These are phyloP conservation scores for Phytophthora megakarya DNA, from an alignment of 352 stramenopile genomes.

Conservation along the genomic window DNA sequence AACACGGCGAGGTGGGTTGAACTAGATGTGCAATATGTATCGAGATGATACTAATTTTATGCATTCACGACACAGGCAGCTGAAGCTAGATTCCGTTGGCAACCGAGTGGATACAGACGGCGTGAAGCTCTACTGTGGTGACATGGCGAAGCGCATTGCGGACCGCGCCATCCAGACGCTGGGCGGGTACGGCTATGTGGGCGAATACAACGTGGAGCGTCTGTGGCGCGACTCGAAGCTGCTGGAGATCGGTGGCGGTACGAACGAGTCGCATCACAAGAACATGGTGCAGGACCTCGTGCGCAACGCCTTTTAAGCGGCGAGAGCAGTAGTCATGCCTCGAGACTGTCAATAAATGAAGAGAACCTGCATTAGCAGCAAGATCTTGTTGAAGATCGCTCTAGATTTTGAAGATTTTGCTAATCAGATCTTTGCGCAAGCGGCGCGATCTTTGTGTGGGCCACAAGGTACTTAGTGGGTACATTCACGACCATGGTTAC, in stretches of 20 bases:
- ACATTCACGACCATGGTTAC: too few relatives aligned
- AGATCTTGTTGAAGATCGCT: slow-evolving; percentile 20
- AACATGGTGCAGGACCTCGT: slow-evolving; percentile 95
- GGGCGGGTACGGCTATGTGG: slow-evolving; percentile 99
- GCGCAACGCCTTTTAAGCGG: slow-evolving; percentile 31
- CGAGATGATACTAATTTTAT: too few relatives aligned
- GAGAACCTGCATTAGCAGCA: neutral
- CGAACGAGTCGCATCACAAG: slow-evolving; percentile 99
- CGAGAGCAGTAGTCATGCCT: neutral
- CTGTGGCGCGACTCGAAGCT: slow-evolving; percentile 99
- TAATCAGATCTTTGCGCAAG: slow-evolving; percentile 21
- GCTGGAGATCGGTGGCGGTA: slow-evolving; percentile 99
- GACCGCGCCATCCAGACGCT: slow-evolving; percentile 98
- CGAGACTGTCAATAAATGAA: neutral
- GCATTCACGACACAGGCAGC: slow-evolving; percentile 52
- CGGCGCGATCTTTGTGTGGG: slow-evolving; percentile 27
- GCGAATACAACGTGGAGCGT: slow-evolving; percentile 98
- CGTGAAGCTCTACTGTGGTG: slow-evolving; percentile 98
- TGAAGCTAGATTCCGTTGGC: slow-evolving; percentile 94
- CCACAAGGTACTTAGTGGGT: too few relatives aligned
- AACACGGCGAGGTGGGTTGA: slow-evolving; percentile 83
- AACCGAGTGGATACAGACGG: slow-evolving; percentile 98
- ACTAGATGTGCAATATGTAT: neutral
- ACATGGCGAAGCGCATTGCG: slow-evolving; percentile 97
- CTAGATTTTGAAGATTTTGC: slow-evolving; percentile 26